Evolutionary conservation across 768 basidiomycete species (phyloP).

Genomic region (Tephrocybe sp.): DNA sequence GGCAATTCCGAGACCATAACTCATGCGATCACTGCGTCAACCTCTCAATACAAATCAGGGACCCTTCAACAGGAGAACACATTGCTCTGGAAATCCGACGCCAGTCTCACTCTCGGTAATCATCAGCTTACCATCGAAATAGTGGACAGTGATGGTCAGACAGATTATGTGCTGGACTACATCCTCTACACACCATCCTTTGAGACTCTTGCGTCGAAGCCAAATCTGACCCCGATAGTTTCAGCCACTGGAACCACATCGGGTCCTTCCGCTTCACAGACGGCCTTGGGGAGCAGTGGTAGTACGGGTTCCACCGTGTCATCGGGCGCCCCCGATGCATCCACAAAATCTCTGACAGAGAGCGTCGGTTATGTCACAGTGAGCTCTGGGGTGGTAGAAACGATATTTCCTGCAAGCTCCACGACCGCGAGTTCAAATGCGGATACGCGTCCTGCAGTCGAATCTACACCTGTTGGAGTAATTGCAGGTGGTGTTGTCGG

Average conservation of each 20-base stretch:
- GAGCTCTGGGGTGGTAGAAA: too few relatives aligned
- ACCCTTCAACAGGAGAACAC: constrained; percentile 24
- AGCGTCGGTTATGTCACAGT: too few relatives aligned
- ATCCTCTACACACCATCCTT: constrained; percentile 23
- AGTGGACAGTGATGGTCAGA: constrained; percentile 20
- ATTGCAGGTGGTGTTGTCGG: constrained; percentile 9
- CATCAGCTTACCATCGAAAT: constrained; percentile 24
- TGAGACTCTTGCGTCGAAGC: constrained; percentile 6
- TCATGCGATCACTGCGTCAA: constrained; percentile 17
- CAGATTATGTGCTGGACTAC: constrained; percentile 23
- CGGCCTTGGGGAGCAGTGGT: too few relatives aligned
- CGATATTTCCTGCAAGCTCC: background rate
- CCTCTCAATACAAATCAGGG: constrained; percentile 18
- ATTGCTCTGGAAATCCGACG: constrained; percentile 17
- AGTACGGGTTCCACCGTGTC: too few relatives aligned
- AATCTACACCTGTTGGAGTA: background rate
- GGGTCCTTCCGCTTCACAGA: too few relatives aligned
- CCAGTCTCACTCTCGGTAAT: constrained; percentile 18
- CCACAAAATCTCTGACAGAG: too few relatives aligned
- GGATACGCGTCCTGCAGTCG: background rate
- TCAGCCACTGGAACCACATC: background rate
- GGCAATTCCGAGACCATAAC: constrained; percentile 13
- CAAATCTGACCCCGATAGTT: background rate
- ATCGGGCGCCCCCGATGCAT: too few relatives aligned
- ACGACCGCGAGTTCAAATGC: background rate